Percentiles rank a stretch among this genome's conserved stretches.
Evolutionary conservation across 495 filamentous ascomycete genomes (phyloP).

Genomic region (Entonaema liquescens): DNA sequence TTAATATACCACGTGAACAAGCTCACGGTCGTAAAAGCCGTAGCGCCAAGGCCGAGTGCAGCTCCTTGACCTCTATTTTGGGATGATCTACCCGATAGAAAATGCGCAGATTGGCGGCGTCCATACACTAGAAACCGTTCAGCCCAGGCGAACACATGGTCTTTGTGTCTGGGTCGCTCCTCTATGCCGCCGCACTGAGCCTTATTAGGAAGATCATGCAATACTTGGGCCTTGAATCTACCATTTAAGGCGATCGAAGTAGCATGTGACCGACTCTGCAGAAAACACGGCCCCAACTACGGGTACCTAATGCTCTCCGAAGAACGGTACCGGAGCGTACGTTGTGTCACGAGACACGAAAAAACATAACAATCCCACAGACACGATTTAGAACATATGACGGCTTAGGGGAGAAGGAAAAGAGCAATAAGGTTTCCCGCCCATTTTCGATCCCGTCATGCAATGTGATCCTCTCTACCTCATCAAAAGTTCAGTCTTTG

Average conservation of each 20-base stretch:
- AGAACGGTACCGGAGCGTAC: conserved; percentile 38
- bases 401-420: conserved; percentile 14
- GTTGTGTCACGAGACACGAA: conserved; percentile 42
- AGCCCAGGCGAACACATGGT: conserved; percentile 24
- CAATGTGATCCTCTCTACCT: conserved; percentile 17
- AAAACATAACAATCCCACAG: conserved; percentile 30
- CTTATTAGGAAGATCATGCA: conserved; percentile 36
- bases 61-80: conserved; percentile 20
- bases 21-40: conserved; percentile 17
- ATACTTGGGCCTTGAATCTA: conserved; percentile 26
- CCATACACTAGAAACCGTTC: conserved; percentile 18
- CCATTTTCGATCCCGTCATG: conserved; percentile 27
- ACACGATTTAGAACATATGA: conserved; percentile 35
- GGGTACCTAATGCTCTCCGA: conserved; percentile 13
- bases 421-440: conserved; percentile 28
- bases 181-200: conserved; percentile 33
- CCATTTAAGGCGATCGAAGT: conserved; percentile 26
- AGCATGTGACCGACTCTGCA: conserved; percentile 36
- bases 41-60: conserved; percentile 32
- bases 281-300: conserved; percentile 32
- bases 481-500: conserved; percentile 3
- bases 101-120: conserved; percentile 7
- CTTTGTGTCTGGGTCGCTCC: conserved; percentile 15
- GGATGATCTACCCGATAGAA: conserved; percentile 24
- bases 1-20: conserved; percentile 39